Evolutionary conservation across 2,329 filamentous ascomycete species (phyloP).

Genomic region (Cladosporium halotolerans): DNA sequence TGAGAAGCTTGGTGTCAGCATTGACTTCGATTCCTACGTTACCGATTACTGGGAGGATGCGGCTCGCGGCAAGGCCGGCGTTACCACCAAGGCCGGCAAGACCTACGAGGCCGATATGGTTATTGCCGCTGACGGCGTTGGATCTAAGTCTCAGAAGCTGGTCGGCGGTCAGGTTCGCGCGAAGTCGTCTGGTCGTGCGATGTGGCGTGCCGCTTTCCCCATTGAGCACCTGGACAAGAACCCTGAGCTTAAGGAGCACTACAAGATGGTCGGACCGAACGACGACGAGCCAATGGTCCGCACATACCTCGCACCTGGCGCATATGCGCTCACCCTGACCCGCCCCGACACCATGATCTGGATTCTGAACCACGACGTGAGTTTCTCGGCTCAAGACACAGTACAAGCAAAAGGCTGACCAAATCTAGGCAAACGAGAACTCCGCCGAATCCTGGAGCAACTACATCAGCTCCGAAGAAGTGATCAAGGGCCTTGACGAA

Average conservation of each 20-base stretch:
- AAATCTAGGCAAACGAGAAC: slow-evolving; percentile 35
- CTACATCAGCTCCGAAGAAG: slow-evolving; percentile 41
- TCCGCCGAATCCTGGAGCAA: slow-evolving; percentile 44
- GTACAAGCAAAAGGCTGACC: too few species aligned
- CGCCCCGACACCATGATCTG: slow-evolving; percentile 44
- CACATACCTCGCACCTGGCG: slow-evolving; percentile 38
- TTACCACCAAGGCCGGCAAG: slow-evolving; percentile 34
- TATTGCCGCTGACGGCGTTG: slow-evolving; percentile 33
- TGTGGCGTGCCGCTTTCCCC: slow-evolving; percentile 31
- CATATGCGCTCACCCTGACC: slow-evolving; percentile 41
- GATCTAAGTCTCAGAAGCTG: slow-evolving; percentile 40
- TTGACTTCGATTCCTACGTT: slow-evolving; percentile 38
- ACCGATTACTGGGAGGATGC: slow-evolving; percentile 42
- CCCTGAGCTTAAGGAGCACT: slow-evolving; percentile 42
- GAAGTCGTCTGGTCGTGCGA: slow-evolving; percentile 23
- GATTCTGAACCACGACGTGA: slow-evolving; percentile 45
- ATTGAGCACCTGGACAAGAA: slow-evolving; percentile 40
- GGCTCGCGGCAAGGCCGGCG: slow-evolving; percentile 20
- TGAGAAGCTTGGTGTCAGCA: slow-evolving; percentile 38
- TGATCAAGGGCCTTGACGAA: slow-evolving; percentile 40
- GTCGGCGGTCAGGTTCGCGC: slow-evolving; percentile 41
- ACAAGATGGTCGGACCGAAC: slow-evolving; percentile 35
- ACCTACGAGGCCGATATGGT: slow-evolving; percentile 37
- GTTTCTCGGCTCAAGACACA: not conserved
- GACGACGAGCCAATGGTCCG: slow-evolving; percentile 39